Percentiles rank a stretch among this genome's conserved stretches.
Evolutionary conservation across 2,329 filamentous ascomycete genomes (phyloP).

Genomic region (Onygena corvina): DNA sequence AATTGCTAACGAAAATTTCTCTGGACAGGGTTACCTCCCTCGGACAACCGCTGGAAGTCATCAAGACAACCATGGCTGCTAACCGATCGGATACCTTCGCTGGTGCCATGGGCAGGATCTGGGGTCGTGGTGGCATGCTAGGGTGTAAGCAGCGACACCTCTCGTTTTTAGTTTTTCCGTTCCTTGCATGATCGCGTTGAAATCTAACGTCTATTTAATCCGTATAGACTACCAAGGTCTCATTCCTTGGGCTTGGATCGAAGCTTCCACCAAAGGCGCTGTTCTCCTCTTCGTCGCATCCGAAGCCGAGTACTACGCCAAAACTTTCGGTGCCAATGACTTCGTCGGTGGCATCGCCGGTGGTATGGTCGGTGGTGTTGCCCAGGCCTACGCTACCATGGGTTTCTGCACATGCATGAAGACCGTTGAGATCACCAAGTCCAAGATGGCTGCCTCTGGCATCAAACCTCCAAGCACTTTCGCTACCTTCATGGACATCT

Average conservation of each 20-base stretch:
- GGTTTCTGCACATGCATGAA: slow-evolving; percentile 99
- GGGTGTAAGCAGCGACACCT: slow-evolving; percentile 59
- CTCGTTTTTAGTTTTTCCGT: slow-evolving; percentile 10
- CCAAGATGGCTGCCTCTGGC: slow-evolving; percentile 77
- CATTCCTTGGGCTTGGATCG: slow-evolving; percentile 99
- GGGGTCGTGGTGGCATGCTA: slow-evolving; percentile 81
- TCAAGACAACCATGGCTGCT: slow-evolving; percentile 99
- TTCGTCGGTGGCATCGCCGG: slow-evolving; percentile 82
- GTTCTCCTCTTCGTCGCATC: slow-evolving; percentile 98
- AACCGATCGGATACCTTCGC: slow-evolving; percentile 82
- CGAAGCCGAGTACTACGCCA: slow-evolving; percentile 92
- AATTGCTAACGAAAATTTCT: slow-evolving; percentile 2
- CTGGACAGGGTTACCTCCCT: slow-evolving; percentile 49
- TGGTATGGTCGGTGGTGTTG: slow-evolving; percentile 87
- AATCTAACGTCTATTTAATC: neutral
- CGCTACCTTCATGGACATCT: slow-evolving; percentile 93
- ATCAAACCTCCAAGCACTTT: slow-evolving; percentile 83
- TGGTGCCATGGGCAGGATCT: slow-evolving; percentile 72
- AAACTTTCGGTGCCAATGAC: slow-evolving; percentile 66
- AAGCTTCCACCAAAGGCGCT: slow-evolving; percentile 97
- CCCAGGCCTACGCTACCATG: slow-evolving; percentile 98
- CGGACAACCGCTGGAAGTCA: slow-evolving; percentile 84
- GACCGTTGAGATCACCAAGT: slow-evolving; percentile 98
- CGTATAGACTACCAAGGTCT: slow-evolving; percentile 90
- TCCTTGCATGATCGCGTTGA: neutral